These are phyloP conservation scores for Exobasidium rhododendri DNA, from an alignment of 1,284 basidiomycete genomes.

Conservation along the genomic window DNA sequence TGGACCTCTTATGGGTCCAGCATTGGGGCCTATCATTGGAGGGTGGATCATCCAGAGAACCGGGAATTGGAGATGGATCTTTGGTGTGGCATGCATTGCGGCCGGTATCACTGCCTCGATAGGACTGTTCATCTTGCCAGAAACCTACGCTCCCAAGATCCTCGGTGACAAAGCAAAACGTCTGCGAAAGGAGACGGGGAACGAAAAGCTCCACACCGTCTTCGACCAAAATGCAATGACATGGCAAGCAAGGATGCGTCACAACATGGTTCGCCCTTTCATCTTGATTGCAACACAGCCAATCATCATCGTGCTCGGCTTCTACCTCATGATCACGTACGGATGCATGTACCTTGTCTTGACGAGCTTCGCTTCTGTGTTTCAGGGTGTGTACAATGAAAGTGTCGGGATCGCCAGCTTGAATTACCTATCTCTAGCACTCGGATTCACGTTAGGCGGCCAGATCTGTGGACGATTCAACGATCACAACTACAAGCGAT, in stretches of 20 bases:
- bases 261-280: slow-evolving; percentile 60
- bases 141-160: slow-evolving; percentile 55
- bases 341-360: slow-evolving; percentile 63
- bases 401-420: slow-evolving; percentile 62
- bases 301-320: slow-evolving; percentile 58
- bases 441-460: slow-evolving; percentile 53
- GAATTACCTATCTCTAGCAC: slow-evolving; percentile 64
- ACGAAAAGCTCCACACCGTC: slow-evolving; percentile 32
- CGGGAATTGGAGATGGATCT: slow-evolving; percentile 59
- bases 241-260: slow-evolving; percentile 49
- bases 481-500: slow-evolving; percentile 62
- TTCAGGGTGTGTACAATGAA: slow-evolving; percentile 58
- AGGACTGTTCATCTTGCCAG: slow-evolving; percentile 38
- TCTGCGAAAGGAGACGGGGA: slow-evolving; percentile 59
- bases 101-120: slow-evolving; percentile 30
- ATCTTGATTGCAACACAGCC: slow-evolving; percentile 59
- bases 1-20: slow-evolving; percentile 31
- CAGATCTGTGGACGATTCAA: slow-evolving; percentile 64
- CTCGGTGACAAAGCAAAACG: slow-evolving; percentile 46
- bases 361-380: slow-evolving; percentile 67
- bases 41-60: slow-evolving; percentile 61
- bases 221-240: slow-evolving; percentile 37
- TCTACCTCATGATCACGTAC: slow-evolving; percentile 58
- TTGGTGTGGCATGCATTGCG: slow-evolving; percentile 46
- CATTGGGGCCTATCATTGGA: slow-evolving; percentile 57